Conservation (phyloP, 768 basidiomycete species). For the Boletus rubropictus region DNA sequence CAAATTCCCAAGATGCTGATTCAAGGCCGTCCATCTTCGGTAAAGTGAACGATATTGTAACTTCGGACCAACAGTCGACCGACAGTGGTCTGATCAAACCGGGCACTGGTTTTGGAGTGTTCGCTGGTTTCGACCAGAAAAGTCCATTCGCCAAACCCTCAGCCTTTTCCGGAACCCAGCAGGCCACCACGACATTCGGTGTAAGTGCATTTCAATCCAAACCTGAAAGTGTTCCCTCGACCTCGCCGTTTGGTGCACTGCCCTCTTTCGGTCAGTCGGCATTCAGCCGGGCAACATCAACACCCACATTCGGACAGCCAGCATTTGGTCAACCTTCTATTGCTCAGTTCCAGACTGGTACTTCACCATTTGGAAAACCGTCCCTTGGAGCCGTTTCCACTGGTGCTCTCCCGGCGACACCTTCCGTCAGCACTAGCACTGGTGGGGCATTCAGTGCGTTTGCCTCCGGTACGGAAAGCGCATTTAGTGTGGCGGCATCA, state of each 20-base stretch:
- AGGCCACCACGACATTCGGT: constrained; percentile 14
- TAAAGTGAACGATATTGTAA: constrained; percentile 9
- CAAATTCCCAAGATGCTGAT: constrained; percentile 20
- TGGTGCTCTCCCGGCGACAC: constrained; percentile 7
- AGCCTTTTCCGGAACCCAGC: constrained; percentile 18
- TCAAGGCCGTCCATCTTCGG: constrained; percentile 32
- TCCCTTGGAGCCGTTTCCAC: constrained; percentile 11
- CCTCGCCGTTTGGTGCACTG: constrained; percentile 26
- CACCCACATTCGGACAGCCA: constrained; percentile 34
- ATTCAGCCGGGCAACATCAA: constrained; percentile 26
- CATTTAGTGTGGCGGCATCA: constrained; percentile 25
- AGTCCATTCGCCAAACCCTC: constrained; percentile 22
- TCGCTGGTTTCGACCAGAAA: constrained; percentile 21
- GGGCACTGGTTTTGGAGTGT: constrained; percentile 33
- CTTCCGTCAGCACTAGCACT: constrained; percentile 9
- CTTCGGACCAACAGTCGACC: constrained; percentile 13
- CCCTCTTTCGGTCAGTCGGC: constrained; percentile 32
- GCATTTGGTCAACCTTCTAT: constrained; percentile 36
- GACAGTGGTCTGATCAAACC: constrained; percentile 28
- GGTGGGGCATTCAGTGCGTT: constrained; percentile 36
- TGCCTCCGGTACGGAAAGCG: constrained; percentile 23
- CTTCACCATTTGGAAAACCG: constrained; percentile 22
- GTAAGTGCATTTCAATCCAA: constrained; percentile 12
- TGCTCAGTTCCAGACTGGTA: constrained; percentile 15
- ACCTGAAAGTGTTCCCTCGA: constrained; percentile 15